A percentile compares a stretch with the other conserved stretches of the same genome.
Conservation (phyloP, 139 green algal genomes). For the Choricystis sp. region DNA sequence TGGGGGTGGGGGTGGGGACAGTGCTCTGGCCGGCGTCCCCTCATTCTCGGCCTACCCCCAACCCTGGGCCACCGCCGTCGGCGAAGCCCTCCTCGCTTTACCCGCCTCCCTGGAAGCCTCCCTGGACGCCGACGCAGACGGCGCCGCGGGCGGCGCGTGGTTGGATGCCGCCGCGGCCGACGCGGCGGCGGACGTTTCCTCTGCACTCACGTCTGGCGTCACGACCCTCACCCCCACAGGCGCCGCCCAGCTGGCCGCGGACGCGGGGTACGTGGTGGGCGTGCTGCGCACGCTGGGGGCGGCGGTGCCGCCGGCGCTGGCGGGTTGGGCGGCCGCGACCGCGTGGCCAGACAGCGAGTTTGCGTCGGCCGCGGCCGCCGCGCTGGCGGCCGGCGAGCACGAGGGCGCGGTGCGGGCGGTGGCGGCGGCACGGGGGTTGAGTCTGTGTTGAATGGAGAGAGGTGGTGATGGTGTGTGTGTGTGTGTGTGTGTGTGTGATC, state of each 20-base stretch:
- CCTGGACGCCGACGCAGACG: background rate
- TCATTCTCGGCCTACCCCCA: background rate
- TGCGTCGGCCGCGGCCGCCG: too few species aligned
- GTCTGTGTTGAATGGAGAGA: too few species aligned
- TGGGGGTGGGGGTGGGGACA: background rate
- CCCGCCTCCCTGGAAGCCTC: background rate
- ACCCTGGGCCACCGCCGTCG: background rate
- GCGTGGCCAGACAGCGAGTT: too few species aligned
- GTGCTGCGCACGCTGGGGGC: background rate
- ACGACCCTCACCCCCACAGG: too few species aligned
- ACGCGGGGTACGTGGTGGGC: background rate
- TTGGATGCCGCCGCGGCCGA: background rate
- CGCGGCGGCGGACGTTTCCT: background rate
- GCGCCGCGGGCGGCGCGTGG: too few species aligned
- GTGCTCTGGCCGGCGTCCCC: background rate
- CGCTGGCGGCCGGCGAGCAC: too few species aligned
- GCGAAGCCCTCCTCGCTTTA: background rate
- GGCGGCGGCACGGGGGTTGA: too few species aligned
- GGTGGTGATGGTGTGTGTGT: too few species aligned
- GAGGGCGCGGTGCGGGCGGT: too few species aligned
- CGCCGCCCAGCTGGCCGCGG: background rate
- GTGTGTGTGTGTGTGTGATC: too few species aligned
- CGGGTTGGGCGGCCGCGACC: too few species aligned
- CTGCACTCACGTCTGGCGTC: too few species aligned
- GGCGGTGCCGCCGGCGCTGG: background rate